Evolutionary conservation across 805 yeast genomes (phyloP).

Genomic region (Metschnikowia lunata): DNA sequence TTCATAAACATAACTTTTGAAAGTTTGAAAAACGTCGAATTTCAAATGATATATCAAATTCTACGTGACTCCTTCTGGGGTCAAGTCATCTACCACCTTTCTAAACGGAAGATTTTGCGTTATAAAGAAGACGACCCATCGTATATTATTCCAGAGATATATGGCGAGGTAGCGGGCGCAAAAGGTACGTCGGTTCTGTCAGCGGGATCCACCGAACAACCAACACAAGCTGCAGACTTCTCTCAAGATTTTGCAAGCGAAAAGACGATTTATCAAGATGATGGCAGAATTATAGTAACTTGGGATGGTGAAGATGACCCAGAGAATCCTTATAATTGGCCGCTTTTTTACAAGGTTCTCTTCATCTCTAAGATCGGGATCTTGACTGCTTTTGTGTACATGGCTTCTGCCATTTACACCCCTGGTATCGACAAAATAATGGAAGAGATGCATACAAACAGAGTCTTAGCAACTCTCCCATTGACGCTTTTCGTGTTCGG

Average conservation of each 20-base stretch:
- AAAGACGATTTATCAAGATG: not conserved
- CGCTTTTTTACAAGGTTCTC: slow-evolving; percentile 33
- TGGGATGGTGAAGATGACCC: slow-evolving; percentile 48
- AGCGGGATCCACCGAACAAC: not conserved
- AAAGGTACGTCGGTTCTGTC: not conserved
- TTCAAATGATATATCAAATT: slow-evolving; percentile 9
- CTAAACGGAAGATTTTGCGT: slow-evolving; percentile 20
- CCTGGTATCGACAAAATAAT: slow-evolving; percentile 47
- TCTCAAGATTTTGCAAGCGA: not conserved
- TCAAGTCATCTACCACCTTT: slow-evolving; percentile 22
- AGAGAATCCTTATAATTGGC: slow-evolving; percentile 57
- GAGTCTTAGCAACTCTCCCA: slow-evolving; percentile 46
- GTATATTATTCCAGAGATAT: slow-evolving; percentile 31
- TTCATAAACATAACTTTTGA: no score
- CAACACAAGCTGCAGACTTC: not conserved
- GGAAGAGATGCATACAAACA: slow-evolving; percentile 42
- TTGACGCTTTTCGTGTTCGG: slow-evolving; percentile 55
- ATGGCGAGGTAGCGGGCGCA: slow-evolving; percentile 11
- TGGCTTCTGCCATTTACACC: slow-evolving; percentile 53
- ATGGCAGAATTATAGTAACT: slow-evolving; percentile 15
- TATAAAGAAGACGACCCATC: slow-evolving; percentile 28
- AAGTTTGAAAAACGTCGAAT: not conserved
- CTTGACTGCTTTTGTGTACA: slow-evolving; percentile 49
- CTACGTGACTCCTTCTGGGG: slow-evolving; percentile 33
- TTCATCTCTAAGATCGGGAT: slow-evolving; percentile 39